Evolutionary conservation across 2,329 filamentous ascomycete species (phyloP), one percentile per base, ranked within the genome.

Genomic region (Xylaria sp.): DNA sequence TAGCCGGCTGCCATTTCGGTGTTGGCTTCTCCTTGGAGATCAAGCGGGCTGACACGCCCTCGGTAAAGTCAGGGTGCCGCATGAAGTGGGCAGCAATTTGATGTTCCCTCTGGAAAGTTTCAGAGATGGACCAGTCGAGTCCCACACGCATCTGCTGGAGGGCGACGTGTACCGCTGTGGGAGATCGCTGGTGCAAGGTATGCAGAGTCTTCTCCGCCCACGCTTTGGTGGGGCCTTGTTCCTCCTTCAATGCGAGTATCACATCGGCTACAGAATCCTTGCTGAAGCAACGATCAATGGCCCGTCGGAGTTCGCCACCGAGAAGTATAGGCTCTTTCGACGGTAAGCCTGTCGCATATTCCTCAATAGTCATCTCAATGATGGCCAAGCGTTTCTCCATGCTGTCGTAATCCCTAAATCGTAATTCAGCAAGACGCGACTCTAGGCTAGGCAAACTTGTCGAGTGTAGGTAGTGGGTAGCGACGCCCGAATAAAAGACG

Each of bases 381-480:
- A 93, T 85, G 52, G 83, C 81, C 67, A 94, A 84, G 62, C 94
- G 90, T 50, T 89, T 83, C 25, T 84, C 72, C 25, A 91, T 82
- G 45, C 80, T 72, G 65, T 92, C 88, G 75, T 90, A 89, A 81
- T 99, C 97, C 67, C 87, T 87, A 85, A 99, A 99, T 32, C 90
- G 87, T 70, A 99, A 86, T 82, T 99, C 96, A 1, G 93, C 92
- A 30, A 99, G 87, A 78, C 95, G 93, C 23, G 90, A 86, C 80
- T 97, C 93, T 66, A 99, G 87, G 73, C 89, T 88, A 58, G 92
- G 89, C 68, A 99, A 86, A 72, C 91, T 91, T 68, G 93, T 94
- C 50, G 95, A 97, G 85, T 99, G 92, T 72, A 99, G 84, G 83
- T 97, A 99, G 83, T 99, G 96, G 15, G 96, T 98, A 68, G 96